Evolutionary conservation across 805 yeast species (phyloP), one percentile per base, ranked within the genome.

Genomic region (Schwanniomyces sp.): DNA sequence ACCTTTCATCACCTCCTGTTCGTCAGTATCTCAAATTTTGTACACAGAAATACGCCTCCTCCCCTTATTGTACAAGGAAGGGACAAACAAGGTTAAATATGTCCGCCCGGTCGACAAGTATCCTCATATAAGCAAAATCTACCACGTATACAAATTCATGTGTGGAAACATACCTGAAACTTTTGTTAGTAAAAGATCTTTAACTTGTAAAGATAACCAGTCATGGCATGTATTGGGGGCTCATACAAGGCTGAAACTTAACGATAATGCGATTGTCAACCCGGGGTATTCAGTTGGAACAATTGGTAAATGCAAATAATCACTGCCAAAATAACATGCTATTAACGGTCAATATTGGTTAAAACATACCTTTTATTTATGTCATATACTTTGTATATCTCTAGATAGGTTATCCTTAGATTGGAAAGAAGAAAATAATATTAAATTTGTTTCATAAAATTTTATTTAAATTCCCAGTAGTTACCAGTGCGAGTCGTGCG

Each of bases 171-270:
- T 42, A 46, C 49, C 49, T 49, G 24, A 38, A 37, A 7, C n/a
- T 41, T 9, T 29, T 48, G 62, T 59, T 60, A 60, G 61, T 56
- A 53, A 29, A 26, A 38, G 37, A 26, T 34, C 29, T 36, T 17
- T 43, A 24, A 28, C 18, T 38, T 9, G 10, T 16, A 9, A 12
- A 32, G 3, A 14, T 30, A 12, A 16, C 21, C 21, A 28, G 32
- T 27, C 24, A 40, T 16, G 40, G 12, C 18, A 44, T 27, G 24
- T 21, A 18, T 32, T 43, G 37, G 29, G 30, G 62, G 76, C 78
- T 73, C 78, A 73, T 73, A 73, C 78, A 73, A 73, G 78, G 78
- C 78, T 73, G 78, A 73, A 73, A 73, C 78, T 73, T 73, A 73
- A 73, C 78, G 78, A 73, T 42, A 63, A 64, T 70, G 75, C 75